These are phyloP conservation scores for Salix suchowensis DNA, from an alignment of 345 rosid genomes.

Conservation along the genomic window DNA sequence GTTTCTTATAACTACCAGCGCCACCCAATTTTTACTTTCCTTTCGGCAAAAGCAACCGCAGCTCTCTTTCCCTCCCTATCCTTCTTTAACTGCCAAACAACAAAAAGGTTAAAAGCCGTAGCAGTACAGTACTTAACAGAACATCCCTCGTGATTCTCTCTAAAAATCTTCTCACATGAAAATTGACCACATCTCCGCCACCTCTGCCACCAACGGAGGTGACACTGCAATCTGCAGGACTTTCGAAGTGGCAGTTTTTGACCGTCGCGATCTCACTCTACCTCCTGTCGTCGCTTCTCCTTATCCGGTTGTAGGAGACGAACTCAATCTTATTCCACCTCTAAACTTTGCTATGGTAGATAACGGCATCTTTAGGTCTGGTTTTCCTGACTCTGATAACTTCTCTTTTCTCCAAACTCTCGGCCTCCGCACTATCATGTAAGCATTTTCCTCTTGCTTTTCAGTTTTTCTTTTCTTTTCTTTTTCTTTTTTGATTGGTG, in stretches of 20 bases:
- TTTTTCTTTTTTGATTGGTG: neutral
- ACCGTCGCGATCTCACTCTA: slow-evolving; percentile 34
- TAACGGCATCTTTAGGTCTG: slow-evolving; percentile 91
- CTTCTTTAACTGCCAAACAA: slow-evolving; percentile 5
- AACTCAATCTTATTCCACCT: slow-evolving; percentile 60
- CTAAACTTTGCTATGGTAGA: slow-evolving; percentile 93
- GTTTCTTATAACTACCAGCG: neutral
- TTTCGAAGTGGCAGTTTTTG: slow-evolving; percentile 50
- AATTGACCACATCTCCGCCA: slow-evolving; percentile 3
- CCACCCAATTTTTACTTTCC: neutral
- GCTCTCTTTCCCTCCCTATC: neutral
- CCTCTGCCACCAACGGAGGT: neutral
- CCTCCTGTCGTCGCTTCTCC: slow-evolving; percentile 19
- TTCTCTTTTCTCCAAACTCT: slow-evolving; percentile 83
- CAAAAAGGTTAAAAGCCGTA: neutral
- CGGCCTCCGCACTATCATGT: slow-evolving; percentile 95
- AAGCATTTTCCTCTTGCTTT: slow-evolving; percentile 12
- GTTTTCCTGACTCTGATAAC: slow-evolving; percentile 84
- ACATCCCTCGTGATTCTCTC: slow-evolving; percentile 17
- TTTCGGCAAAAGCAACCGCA: neutral
- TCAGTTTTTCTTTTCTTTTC: neutral
- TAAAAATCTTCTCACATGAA: slow-evolving; percentile 10
- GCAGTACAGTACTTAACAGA: slow-evolving; percentile 3
- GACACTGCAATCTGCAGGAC: slow-evolving; percentile 24
- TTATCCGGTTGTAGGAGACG: slow-evolving; percentile 32